Percentiles rank a stretch among this genome's conserved stretches.
Conservation (phyloP, 2,329 filamentous ascomycete species). For the Ophiostoma sp. region DNA sequence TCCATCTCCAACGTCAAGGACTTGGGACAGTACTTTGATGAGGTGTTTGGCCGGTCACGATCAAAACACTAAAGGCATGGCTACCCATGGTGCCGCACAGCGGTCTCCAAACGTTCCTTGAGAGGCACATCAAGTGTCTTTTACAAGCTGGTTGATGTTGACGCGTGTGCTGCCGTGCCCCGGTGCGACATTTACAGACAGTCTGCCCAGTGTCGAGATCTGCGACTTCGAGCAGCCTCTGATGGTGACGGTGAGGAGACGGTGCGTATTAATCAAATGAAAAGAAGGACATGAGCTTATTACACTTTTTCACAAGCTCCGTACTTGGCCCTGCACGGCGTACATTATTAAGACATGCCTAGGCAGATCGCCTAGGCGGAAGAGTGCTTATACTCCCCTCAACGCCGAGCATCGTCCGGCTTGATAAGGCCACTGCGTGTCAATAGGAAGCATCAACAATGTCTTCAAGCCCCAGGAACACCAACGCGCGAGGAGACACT, state of each 20-base stretch:
- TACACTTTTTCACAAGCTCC: background rate
- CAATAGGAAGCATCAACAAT: too few relatives aligned
- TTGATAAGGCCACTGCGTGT: too few relatives aligned
- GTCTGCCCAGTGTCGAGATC: slow-evolving; percentile 27
- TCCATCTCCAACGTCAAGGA: slow-evolving; percentile 33
- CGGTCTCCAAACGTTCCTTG: slow-evolving; percentile 20
- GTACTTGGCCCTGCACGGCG: too few relatives aligned
- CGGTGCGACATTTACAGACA: slow-evolving; percentile 21
- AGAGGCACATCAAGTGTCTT: background rate
- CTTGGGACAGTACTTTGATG: slow-evolving; percentile 35
- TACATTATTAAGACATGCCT: too few relatives aligned
- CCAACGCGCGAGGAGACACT: too few relatives aligned
- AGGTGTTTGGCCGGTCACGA: slow-evolving; percentile 26
- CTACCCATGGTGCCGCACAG: slow-evolving; percentile 25
- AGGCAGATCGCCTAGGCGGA: too few relatives aligned
- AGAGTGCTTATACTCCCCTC: too few relatives aligned
- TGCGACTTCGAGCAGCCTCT: slow-evolving; percentile 24
- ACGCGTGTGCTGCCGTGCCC: slow-evolving; percentile 20
- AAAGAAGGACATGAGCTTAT: too few relatives aligned
- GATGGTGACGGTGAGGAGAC: slow-evolving; percentile 14
- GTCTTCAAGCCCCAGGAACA: too few relatives aligned
- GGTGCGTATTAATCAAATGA: background rate
- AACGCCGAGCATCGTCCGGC: too few relatives aligned
- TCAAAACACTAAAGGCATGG: slow-evolving; percentile 14
- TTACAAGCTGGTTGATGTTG: slow-evolving; percentile 28